Conservation (phyloP, 2,329 filamentous ascomycete genomes). For the Magnaporthiopsis poae region DNA sequence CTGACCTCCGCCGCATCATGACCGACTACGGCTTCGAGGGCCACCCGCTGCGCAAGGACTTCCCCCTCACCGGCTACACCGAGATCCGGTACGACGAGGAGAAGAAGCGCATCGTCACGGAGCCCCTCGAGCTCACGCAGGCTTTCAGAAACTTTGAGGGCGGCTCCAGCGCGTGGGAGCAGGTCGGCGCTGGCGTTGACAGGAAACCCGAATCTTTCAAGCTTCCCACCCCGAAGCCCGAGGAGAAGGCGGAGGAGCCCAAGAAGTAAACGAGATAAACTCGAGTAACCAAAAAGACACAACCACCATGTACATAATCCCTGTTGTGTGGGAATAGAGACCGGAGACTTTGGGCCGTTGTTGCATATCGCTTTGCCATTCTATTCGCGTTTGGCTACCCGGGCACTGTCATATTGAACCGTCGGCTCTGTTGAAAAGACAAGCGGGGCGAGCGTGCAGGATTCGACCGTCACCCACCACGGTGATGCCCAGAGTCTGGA, state of each 20-base stretch:
- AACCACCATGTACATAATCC: conserved; percentile 22
- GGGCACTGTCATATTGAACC: not conserved
- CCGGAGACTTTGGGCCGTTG: not conserved
- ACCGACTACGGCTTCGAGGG: conserved; percentile 99
- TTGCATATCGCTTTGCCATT: not conserved
- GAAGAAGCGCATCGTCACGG: conserved; percentile 95
- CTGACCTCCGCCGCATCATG: conserved; percentile 94
- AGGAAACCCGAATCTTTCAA: conserved; percentile 82
- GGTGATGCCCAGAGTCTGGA: conserved; percentile 14
- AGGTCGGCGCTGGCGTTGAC: conserved; percentile 59
- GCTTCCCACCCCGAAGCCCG: conserved; percentile 87
- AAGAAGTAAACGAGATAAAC: conserved; percentile 63
- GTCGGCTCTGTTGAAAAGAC: not conserved
- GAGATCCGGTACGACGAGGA: conserved; percentile 97
- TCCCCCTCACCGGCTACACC: conserved; percentile 94
- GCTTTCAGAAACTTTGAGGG: conserved; percentile 98
- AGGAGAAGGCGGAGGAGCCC: conserved; percentile 78
- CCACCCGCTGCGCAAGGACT: conserved; percentile 93
- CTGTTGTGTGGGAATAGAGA: conserved; percentile 7
- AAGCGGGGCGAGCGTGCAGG: not conserved
- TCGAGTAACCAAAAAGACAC: not conserved
- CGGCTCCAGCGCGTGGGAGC: conserved; percentile 62
- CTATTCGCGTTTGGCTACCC: not conserved
- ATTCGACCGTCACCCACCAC: not conserved
- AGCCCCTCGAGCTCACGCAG: conserved; percentile 94